Percentiles rank a stretch among this genome's conserved stretches.
These are phyloP conservation scores for Xylariales sp. DNA, from an alignment of 2,329 filamentous ascomycete genomes.

Conservation along the genomic window DNA sequence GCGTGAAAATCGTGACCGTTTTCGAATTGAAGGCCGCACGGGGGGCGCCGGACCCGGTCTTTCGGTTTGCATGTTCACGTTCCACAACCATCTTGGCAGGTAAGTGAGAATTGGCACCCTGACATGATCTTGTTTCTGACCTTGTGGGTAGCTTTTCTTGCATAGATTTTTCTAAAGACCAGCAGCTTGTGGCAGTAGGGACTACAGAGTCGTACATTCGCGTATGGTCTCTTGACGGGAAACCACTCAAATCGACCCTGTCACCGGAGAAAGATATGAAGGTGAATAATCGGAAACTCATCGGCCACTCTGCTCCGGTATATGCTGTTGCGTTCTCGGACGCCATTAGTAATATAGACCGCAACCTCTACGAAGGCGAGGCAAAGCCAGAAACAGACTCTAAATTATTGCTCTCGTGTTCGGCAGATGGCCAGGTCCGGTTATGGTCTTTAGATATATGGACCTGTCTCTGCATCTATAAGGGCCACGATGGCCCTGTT, in stretches of 20 bases:
- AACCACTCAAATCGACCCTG: constrained; percentile 76
- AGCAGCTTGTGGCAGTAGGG: constrained; percentile 85
- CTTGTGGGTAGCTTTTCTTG: constrained; percentile 76
- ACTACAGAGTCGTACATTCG: constrained; percentile 96
- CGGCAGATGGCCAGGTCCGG: constrained; percentile 87
- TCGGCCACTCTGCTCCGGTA: constrained; percentile 90
- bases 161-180: constrained; percentile 94
- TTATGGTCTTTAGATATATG: constrained; percentile 94
- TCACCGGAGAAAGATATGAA: constrained; percentile 68
- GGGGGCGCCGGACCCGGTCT: constrained; percentile 85
- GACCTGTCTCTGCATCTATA: constrained; percentile 94
- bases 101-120: constrained; percentile 56
- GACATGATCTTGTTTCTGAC: constrained; percentile 19
- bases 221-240: constrained; percentile 91
- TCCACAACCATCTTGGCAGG: constrained; percentile 95
- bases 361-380: constrained; percentile 64
- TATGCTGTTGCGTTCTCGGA: constrained; percentile 90
- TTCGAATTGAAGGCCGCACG: constrained; percentile 85
- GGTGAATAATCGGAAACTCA: constrained; percentile 75
- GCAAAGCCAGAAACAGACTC: constrained; percentile 64
- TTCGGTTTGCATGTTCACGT: constrained; percentile 97
- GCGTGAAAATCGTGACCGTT: constrained; percentile 90
- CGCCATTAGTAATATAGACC: constrained; percentile 66
- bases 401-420: constrained; percentile 86
- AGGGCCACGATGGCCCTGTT: constrained; percentile 89